Evolutionary conservation across 331 rosid genomes (phyloP), one percentile per base, ranked within the genome.

Genomic region (Quercus phellos): DNA sequence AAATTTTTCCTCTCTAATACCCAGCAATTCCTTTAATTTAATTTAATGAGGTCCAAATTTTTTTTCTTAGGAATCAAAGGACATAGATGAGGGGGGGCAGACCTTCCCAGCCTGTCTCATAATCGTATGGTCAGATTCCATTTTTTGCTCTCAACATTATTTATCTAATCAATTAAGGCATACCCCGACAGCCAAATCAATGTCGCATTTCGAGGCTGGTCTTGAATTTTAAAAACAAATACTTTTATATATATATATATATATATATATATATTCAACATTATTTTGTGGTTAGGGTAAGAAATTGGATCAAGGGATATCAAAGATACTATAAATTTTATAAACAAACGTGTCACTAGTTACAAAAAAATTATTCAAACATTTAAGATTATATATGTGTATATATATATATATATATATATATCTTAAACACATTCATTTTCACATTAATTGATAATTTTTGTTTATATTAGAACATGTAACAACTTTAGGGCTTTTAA

Each of bases 61-160:
- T 81, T 38, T 70, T 51, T 67, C 55, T 29, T 38, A 70, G 74
- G 75, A 64, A 77, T 32, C 46, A 67, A 74, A 67, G 16, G 78
- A 85, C 87, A 46, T 2, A 21, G 27, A 74, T 59, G 38, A 54
- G 76, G 70, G 74, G 87, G 46, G 83, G 78, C 73, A 81, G 43
- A 84, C 83, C 84, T 76, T 80, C 82, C 89, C 91, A 91, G 89
- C 82, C 87, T 87, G 90, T 87, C 91, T 84, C 82, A 68, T 76
- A 66, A 60, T 75, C 78, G 19, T 55, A 72, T 53, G 83, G 27
- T 82, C 72, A 80, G 87, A 87, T 91, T 85, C 88, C 82, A 58
- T 0, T 0, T 42, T 38, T 87, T 79, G 51, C 83, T 79, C 81
- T 68, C 70, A 4, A 76, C 82, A 88, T 78, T 83, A 90, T 85